A percentile compares a stretch with the other conserved stretches of the same genome.
Conservation (phyloP, 1,139 yeast genomes). For the Candida freyschussii region DNA sequence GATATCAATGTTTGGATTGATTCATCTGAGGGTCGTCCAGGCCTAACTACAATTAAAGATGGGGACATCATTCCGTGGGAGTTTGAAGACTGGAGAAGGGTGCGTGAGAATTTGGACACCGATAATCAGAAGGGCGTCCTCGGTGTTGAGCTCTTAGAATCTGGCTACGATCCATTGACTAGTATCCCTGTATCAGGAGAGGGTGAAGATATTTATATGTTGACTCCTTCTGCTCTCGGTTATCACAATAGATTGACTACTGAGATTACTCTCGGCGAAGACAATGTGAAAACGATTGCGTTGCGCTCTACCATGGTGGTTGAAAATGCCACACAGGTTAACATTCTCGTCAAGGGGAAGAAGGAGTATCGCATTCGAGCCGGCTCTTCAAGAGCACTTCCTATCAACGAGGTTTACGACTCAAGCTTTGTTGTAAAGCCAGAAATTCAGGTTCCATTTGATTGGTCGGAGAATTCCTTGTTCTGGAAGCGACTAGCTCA, state of each 20-base stretch:
- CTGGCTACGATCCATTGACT: conserved; percentile 49
- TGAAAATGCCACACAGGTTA: conserved; percentile 65
- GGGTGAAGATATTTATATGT: conserved; percentile 72
- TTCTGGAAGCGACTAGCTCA: conserved; percentile 61
- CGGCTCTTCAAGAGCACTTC: conserved; percentile 57
- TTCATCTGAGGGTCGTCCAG: conserved; percentile 26
- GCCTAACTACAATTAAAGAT: conserved; percentile 41
- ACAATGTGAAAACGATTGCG: conserved; percentile 71
- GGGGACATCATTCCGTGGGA: conserved; percentile 72
- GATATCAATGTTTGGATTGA: conserved; percentile 77
- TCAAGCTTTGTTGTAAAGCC: conserved; percentile 63
- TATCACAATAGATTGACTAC: conserved; percentile 74
- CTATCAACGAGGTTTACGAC: conserved; percentile 63
- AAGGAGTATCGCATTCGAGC: conserved; percentile 41
- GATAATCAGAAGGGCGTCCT: conserved; percentile 56
- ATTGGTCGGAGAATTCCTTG: conserved; percentile 61
- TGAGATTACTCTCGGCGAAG: conserved; percentile 63
- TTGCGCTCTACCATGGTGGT: conserved; percentile 72
- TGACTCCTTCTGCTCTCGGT: conserved; percentile 57
- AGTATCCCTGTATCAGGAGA: conserved; percentile 70
- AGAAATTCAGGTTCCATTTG: conserved; percentile 44
- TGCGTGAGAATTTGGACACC: conserved; percentile 75
- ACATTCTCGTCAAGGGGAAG: conserved; percentile 42
- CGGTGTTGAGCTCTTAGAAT: conserved; percentile 53
- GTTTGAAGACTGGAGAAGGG: conserved; percentile 88